Conservation (phyloP, 148 eudicot species). For the Polygonum aviculare region DNA sequence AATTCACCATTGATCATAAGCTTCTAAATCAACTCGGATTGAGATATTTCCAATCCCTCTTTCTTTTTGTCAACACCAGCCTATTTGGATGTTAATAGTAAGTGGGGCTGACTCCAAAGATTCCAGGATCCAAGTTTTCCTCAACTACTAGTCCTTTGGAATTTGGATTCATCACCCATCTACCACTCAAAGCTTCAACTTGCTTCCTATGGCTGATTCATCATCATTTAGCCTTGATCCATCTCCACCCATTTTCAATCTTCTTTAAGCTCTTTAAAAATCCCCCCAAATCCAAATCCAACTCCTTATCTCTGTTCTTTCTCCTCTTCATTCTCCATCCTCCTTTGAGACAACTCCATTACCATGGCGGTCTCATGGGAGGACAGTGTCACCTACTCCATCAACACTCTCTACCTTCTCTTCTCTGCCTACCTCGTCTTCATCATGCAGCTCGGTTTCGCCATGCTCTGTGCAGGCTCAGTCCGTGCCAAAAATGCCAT, state of each 20-base stretch:
- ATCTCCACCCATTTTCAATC: constrained; percentile 10
- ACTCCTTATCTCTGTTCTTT: background rate
- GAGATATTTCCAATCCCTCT: background rate
- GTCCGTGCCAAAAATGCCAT: constrained; percentile 77
- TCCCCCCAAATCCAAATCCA: constrained; percentile 10
- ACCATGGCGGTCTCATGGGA: constrained; percentile 55
- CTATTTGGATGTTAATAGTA: background rate
- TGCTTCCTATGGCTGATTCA: background rate
- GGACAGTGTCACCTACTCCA: constrained; percentile 46
- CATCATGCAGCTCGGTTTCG: constrained; percentile 68
- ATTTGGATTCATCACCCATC: constrained; percentile 6
- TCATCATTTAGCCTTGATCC: background rate
- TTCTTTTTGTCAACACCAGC: background rate
- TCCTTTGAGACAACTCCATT: background rate
- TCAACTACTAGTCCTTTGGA: constrained; percentile 9
- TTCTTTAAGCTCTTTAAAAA: constrained; percentile 4
- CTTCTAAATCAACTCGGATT: background rate
- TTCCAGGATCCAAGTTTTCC: constrained; percentile 6
- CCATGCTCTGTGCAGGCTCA: constrained; percentile 76
- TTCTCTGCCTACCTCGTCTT: constrained; percentile 63
- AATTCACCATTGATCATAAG: background rate
- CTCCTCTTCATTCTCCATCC: constrained; percentile 5
- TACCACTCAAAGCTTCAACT: constrained; percentile 11
- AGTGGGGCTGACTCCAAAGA: background rate
- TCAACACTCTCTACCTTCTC: constrained; percentile 55